phyloP scores from a whole-genome alignment of 768 basidiomycete genomes.

The Tricholoma matsutake region DNA sequence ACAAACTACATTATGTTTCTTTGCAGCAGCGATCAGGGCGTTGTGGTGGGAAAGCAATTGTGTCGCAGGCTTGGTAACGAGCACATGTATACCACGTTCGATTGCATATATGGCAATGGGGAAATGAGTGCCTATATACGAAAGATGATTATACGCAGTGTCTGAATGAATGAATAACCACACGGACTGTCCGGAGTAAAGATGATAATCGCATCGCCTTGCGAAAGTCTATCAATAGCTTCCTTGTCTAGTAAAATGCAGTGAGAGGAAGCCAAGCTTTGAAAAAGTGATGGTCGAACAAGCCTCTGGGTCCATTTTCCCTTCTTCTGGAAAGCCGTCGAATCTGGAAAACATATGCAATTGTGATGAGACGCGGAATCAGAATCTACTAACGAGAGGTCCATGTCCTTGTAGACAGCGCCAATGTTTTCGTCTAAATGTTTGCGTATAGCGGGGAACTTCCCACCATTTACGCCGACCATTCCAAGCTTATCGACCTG shows the following conservation, averaged over 20 bases:
- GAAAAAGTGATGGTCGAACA: slow-evolving; percentile 48
- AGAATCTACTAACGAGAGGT: slow-evolving; percentile 56
- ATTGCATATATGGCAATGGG: slow-evolving; percentile 86
- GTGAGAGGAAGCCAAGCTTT: background rate
- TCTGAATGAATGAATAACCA: background rate
- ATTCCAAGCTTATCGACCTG: slow-evolving; percentile 74
- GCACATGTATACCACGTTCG: slow-evolving; percentile 80
- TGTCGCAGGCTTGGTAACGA: slow-evolving; percentile 92
- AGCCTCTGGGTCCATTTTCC: slow-evolving; percentile 69
- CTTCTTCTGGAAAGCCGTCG: slow-evolving; percentile 72
- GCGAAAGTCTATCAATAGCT: slow-evolving; percentile 72
- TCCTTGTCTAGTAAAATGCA: slow-evolving; percentile 57
- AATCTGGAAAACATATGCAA: slow-evolving; percentile 45
- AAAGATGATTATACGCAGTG: background rate
- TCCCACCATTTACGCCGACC: slow-evolving; percentile 87
- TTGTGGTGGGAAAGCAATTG: slow-evolving; percentile 83
- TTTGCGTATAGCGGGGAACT: slow-evolving; percentile 81
- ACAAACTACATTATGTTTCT: slow-evolving; percentile 77
- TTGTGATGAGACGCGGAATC: background rate
- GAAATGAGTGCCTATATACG: slow-evolving; percentile 70
- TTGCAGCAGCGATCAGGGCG: slow-evolving; percentile 71
- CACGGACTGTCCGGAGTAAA: slow-evolving; percentile 86
- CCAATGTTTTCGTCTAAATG: slow-evolving; percentile 84
- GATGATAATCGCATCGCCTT: slow-evolving; percentile 88
- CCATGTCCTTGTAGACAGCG: slow-evolving; percentile 83